Evolutionary conservation across 371 early-diverging fungal genomes (phyloP).

Genomic region (Mortierella sp.): DNA sequence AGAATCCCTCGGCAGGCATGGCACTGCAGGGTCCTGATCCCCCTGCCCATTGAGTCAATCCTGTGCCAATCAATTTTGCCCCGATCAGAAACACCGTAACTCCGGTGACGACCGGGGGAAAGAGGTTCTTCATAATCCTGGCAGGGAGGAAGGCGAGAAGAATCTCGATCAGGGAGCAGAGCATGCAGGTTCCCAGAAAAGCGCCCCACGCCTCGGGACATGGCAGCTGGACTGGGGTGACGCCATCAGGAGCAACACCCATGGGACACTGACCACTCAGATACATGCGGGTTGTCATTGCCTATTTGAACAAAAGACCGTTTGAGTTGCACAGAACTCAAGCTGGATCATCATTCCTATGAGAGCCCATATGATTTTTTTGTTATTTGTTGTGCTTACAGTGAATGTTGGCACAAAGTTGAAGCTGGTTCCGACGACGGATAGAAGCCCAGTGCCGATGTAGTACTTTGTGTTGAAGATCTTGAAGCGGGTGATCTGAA

Average conservation of each 20-base stretch:
- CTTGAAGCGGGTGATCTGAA: conserved; percentile 71
- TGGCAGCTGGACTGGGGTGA: conserved; percentile 23
- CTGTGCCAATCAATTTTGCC: conserved; percentile 63
- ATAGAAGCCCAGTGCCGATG: conserved; percentile 66
- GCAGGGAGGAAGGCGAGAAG: conserved; percentile 67
- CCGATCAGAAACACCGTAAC: conserved; percentile 69
- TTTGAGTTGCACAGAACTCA: no score
- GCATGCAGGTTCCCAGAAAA: conserved; percentile 67
- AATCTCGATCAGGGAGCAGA: conserved; percentile 66
- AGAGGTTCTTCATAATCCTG: conserved; percentile 62
- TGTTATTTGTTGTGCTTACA: no score
- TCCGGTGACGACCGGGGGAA: conserved; percentile 72
- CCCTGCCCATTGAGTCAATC: conserved; percentile 69
- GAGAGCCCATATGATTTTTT: no score
- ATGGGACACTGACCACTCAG: conserved; percentile 49
- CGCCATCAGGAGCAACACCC: conserved; percentile 49
- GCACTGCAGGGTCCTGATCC: conserved; percentile 59
- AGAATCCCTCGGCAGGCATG: conserved; percentile 63
- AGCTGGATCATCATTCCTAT: no score
- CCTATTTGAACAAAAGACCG: no score
- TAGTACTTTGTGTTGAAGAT: conserved; percentile 58
- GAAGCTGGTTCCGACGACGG: conserved; percentile 68
- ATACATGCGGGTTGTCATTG: conserved; percentile 52
- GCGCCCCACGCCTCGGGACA: conserved; percentile 71
- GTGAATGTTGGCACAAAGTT: conserved; percentile 29